Percentiles rank a stretch among this genome's conserved stretches.
Conservation (phyloP, 331 rosid species). For the Quercus lobata region DNA sequence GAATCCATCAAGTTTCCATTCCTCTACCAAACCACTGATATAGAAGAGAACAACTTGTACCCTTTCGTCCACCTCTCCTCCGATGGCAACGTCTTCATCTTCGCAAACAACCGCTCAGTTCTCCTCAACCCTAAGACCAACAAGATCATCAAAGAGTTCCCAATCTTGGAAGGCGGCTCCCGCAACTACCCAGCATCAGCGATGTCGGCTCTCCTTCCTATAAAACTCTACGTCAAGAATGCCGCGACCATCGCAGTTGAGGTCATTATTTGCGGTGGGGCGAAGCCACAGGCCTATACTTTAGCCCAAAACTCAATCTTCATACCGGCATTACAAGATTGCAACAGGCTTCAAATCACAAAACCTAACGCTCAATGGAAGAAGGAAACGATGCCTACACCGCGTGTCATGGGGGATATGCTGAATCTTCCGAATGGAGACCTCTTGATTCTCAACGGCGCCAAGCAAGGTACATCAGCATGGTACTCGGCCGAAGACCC, state of each 20-base stretch:
- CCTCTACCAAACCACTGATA: constrained; percentile 66
- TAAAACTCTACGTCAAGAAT: constrained; percentile 36
- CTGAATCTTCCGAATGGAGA: constrained; percentile 67
- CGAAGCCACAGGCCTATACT: constrained; percentile 38
- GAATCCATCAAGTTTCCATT: constrained; percentile 37
- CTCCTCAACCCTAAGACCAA: constrained; percentile 45
- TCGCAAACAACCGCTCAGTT: constrained; percentile 73
- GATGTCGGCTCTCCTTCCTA: constrained; percentile 72
- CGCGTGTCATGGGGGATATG: constrained; percentile 74
- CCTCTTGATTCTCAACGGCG: constrained; percentile 73
- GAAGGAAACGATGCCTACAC: constrained; percentile 63
- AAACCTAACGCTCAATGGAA: constrained; percentile 46
- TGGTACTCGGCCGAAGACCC: constrained; percentile 77
- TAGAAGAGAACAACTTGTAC: constrained; percentile 89
- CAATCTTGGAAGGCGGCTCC: constrained; percentile 52
- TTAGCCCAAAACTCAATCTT: constrained; percentile 28
- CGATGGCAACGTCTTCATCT: constrained; percentile 71
- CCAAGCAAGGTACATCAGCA: constrained; percentile 60
- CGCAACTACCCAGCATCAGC: constrained; percentile 90
- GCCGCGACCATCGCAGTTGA: constrained; percentile 23
- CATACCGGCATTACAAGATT: constrained; percentile 51
- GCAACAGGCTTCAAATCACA: constrained; percentile 52
- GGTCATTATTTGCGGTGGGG: constrained; percentile 83
- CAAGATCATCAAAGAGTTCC: constrained; percentile 45
- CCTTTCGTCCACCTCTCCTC: constrained; percentile 65